Conservation (phyloP, 371 early-diverging fungal species). For the Sporodiniella umbellata region DNA sequence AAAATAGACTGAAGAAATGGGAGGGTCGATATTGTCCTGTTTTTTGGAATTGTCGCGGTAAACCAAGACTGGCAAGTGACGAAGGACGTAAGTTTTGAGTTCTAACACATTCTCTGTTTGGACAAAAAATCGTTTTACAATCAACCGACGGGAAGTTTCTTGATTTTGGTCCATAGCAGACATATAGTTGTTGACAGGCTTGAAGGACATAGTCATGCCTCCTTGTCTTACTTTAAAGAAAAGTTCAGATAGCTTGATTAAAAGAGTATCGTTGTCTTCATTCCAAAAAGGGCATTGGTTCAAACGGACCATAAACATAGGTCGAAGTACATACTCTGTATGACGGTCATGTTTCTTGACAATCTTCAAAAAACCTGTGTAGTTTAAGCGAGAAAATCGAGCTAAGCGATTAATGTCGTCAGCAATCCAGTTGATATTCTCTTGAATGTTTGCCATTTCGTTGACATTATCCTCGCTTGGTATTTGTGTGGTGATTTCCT, state of each 20-base stretch:
- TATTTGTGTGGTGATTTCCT: conserved; percentile 46
- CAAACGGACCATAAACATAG: conserved; percentile 85
- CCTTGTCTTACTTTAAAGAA: conserved; percentile 89
- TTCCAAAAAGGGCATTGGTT: conserved; percentile 88
- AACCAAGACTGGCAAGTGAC: conserved; percentile 94
- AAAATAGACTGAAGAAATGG: conserved; percentile 94
- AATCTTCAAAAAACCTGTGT: conserved; percentile 95
- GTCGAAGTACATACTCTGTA: conserved; percentile 79
- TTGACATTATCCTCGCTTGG: conserved; percentile 39
- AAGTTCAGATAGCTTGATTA: conserved; percentile 86
- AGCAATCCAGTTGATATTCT: conserved; percentile 79
- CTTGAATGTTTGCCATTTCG: conserved; percentile 62
- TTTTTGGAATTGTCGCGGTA: conserved; percentile 74
- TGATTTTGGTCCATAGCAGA: neutral
- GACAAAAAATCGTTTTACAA: conserved; percentile 89
- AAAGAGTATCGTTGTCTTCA: conserved; percentile 85
- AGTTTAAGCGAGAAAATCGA: conserved; percentile 92
- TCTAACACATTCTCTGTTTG: conserved; percentile 97
- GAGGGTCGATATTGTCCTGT: conserved; percentile 75
- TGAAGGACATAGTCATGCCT: conserved; percentile 57
- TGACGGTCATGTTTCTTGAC: conserved; percentile 98
- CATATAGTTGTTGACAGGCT: conserved; percentile 14
- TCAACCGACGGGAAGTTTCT: conserved; percentile 19
- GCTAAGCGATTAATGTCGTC: conserved; percentile 89
- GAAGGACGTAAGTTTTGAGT: conserved; percentile 90